These are phyloP conservation scores for Ogataea corticis DNA, from an alignment of 805 yeast genomes.

Conservation along the genomic window DNA sequence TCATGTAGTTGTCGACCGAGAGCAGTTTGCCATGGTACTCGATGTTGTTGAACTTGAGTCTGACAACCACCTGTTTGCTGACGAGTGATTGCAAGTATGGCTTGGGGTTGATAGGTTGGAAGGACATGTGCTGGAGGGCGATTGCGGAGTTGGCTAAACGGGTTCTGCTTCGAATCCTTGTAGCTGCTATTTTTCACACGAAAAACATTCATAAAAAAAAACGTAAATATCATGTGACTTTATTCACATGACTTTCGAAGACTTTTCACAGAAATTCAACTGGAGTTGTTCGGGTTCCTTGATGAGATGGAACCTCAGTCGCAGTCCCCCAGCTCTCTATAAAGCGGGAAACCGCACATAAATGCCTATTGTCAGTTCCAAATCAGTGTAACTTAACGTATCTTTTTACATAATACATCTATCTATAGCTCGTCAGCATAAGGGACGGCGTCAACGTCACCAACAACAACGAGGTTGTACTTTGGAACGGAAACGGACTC, in stretches of 20 bases:
- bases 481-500: constrained; percentile 44
- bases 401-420: constrained; percentile 17
- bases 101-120: constrained; percentile 80
- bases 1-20: constrained; percentile 92
- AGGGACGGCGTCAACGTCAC: constrained; percentile 85
- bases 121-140: constrained; percentile 33
- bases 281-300: too few species aligned
- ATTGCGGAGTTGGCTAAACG: background rate
- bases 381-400: too few species aligned
- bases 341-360: too few species aligned
- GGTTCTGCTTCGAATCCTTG: too few species aligned
- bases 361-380: too few species aligned
- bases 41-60: constrained; percentile 87
- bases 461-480: constrained; percentile 86
- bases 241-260: too few species aligned
- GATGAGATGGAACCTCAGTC: too few species aligned
- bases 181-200: too few species aligned
- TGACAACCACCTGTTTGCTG: constrained; percentile 69
- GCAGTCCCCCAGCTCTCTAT: too few species aligned
- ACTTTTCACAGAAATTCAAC: too few species aligned
- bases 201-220: too few species aligned
- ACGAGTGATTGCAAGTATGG: constrained; percentile 82
- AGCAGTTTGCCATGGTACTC: constrained; percentile 79
- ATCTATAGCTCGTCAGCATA: constrained; percentile 81
- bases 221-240: too few species aligned